Evolutionary conservation across 2,329 filamentous ascomycete genomes (phyloP), one percentile per base, ranked within the genome.

Genomic region (Exophiala calicioides): DNA sequence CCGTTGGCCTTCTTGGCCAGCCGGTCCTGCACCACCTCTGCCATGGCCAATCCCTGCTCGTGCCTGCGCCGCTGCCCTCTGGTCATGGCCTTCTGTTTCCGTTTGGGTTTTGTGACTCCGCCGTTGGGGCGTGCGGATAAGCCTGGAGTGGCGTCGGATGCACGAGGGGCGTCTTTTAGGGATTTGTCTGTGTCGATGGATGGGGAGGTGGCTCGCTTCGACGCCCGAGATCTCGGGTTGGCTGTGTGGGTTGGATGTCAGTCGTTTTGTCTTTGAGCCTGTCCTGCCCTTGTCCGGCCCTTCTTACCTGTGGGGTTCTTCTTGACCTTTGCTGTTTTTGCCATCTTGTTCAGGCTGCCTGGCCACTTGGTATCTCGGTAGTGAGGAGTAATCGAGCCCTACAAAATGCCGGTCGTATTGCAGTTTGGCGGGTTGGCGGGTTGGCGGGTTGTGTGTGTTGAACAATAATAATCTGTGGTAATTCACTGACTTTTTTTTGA

Each of bases 221-320:
- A 78, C 44, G 80, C 79, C 46, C 80, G 78, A 38, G 80, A 82
- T 60, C 78, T 77, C 12, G 77, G 76, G 37, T 72, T 68, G 48
- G 71, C 78, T 81, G 51, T 31, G n/a, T 12, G n/a, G 19, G 33
- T 43, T 16, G 21, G 13, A 9, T 18, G 13, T 3, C 26, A 32
- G 3, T 9, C 26, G 26, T 36, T 34, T 10, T 36, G 31, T 29
- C n/a, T n/a, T n/a, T n/a, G n/a, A n/a, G n/a, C n/a, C n/a, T n/a
- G n/a, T n/a, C n/a, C n/a, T n/a, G n/a, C n/a, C n/a, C n/a, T n/a
- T n/a, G n/a, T n/a, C n/a, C n/a, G n/a, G 21, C 1, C 2, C 5
- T 4, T n/a, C 31, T 13, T 19, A 52, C 50, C 40, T 26, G 36
- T 48, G 19, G 50, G 9, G n/a, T 52, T 35, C 10, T 49, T 46